Evolutionary conservation across 1,284 basidiomycete species (phyloP).

Genomic region (Veloboletus limbatus): DNA sequence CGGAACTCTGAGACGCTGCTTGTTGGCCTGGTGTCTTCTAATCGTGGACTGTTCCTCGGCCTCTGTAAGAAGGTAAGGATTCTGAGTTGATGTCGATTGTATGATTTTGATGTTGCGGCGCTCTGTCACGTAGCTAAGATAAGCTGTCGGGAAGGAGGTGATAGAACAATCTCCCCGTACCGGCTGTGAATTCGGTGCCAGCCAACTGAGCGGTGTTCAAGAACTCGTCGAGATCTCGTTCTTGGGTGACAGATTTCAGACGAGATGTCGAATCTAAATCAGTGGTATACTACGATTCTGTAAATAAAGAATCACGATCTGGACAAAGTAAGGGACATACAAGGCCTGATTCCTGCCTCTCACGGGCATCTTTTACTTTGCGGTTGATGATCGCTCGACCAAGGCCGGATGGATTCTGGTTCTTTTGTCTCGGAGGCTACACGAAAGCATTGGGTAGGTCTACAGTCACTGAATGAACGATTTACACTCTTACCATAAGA

Average conservation of each 20-base stretch:
- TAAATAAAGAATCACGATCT: not conserved
- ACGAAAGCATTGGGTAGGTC: not conserved
- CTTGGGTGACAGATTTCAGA: conserved; percentile 93
- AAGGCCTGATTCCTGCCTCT: conserved; percentile 68
- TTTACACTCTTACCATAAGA: conserved; percentile 27
- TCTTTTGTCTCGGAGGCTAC: conserved; percentile 34
- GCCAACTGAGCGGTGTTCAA: conserved; percentile 93
- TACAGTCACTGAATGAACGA: too few relatives aligned
- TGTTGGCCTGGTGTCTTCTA: conserved; percentile 72
- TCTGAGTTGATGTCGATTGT: conserved; percentile 65
- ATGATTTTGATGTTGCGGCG: conserved; percentile 92
- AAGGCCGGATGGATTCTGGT: conserved; percentile 70
- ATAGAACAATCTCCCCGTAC: conserved; percentile 41
- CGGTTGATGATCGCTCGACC: conserved; percentile 91
- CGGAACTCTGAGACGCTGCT: conserved; percentile 75
- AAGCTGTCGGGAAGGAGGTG: not conserved
- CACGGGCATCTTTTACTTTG: conserved; percentile 78
- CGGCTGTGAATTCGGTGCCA: conserved; percentile 96
- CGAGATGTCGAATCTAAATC: conserved; percentile 70
- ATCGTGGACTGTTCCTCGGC: conserved; percentile 80
- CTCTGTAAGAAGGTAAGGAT: conserved; percentile 85
- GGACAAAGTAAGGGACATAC: conserved; percentile 43
- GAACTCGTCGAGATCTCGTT: conserved; percentile 95
- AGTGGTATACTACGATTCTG: conserved; percentile 63
- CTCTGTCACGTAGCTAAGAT: conserved; percentile 50